Conservation (phyloP, 495 filamentous ascomycete genomes). For the Annulohypoxylon bovei region DNA sequence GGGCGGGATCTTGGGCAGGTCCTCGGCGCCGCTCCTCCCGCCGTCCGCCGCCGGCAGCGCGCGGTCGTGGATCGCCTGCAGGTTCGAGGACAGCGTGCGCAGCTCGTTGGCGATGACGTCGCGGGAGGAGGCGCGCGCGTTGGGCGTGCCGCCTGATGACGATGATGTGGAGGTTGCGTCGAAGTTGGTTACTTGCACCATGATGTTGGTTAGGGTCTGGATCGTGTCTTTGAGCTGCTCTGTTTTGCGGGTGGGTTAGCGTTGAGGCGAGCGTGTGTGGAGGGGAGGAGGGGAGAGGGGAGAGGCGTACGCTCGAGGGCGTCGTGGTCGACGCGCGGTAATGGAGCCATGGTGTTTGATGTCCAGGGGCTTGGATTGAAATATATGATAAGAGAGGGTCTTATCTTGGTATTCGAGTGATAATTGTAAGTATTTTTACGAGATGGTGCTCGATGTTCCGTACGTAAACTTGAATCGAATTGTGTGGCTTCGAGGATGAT, state of each 20-base stretch:
- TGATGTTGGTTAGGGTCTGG: constrained; percentile 86
- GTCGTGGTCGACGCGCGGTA: constrained; percentile 55
- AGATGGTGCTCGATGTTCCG: not conserved
- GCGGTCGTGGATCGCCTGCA: constrained; percentile 58
- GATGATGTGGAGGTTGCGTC: constrained; percentile 63
- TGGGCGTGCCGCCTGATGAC: constrained; percentile 47
- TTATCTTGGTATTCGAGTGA: not conserved
- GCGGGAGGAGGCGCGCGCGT: constrained; percentile 60
- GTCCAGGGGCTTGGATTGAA: too few relatives aligned
- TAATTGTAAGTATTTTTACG: not conserved
- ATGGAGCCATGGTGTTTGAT: constrained; percentile 57
- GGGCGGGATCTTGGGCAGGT: constrained; percentile 69
- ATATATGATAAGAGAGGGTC: not conserved
- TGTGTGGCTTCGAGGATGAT: not conserved
- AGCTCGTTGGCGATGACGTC: constrained; percentile 58
- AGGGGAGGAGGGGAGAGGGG: not conserved
- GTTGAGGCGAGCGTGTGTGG: not conserved
- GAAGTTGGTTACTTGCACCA: constrained; percentile 75
- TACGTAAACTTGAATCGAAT: too few relatives aligned
- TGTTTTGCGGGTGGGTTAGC: constrained; percentile 44
- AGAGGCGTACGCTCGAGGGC: constrained; percentile 55
- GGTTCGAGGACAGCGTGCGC: constrained; percentile 48
- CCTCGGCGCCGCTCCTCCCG: constrained; percentile 50
- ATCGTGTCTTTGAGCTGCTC: constrained; percentile 77
- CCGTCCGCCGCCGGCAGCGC: constrained; percentile 46